phyloP scores from a whole-genome alignment of 2,329 filamentous ascomycete species.

The Cytospora piceicola region DNA sequence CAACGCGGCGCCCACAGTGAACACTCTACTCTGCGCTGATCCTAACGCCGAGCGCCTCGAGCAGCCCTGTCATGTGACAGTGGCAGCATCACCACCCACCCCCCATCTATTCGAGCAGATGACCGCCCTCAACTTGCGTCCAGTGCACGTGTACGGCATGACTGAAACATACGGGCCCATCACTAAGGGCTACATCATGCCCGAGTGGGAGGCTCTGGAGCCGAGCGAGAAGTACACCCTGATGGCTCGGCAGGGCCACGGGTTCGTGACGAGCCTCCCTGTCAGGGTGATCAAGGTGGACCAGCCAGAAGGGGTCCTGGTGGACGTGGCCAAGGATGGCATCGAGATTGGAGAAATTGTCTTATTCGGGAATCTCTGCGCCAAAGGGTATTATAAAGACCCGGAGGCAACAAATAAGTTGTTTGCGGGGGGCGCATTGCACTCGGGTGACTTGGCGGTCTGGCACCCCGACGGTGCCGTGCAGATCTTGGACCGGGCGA shows the following conservation, averaged over 20 bases:
- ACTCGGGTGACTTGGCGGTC: conserved; percentile 91
- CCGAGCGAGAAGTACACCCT: conserved; percentile 77
- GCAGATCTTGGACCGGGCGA: conserved; percentile 90
- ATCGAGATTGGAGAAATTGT: conserved; percentile 62
- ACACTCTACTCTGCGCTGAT: conserved; percentile 85
- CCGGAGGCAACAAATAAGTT: conserved; percentile 81
- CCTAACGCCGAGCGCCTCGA: conserved; percentile 73
- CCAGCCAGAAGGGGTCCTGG: conserved; percentile 66
- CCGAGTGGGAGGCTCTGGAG: conserved; percentile 78
- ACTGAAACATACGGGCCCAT: conserved; percentile 93
- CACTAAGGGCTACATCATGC: conserved; percentile 89
- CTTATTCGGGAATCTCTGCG: conserved; percentile 89
- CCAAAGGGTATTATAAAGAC: conserved; percentile 91
- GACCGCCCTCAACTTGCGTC: conserved; percentile 77
- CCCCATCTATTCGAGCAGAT: conserved; percentile 93
- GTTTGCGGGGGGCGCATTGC: conserved; percentile 83
- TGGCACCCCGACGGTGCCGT: conserved; percentile 90
- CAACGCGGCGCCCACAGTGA: conserved; percentile 94
- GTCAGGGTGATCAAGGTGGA: conserved; percentile 82
- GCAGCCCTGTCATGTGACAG: conserved; percentile 79
- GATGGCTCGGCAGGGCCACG: conserved; percentile 95
- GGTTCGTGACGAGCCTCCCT: conserved; percentile 81
- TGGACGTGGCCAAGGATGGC: conserved; percentile 56
- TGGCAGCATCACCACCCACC: conserved; percentile 89
- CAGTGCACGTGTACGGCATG: conserved; percentile 91